These are phyloP conservation scores for Cutaneotrichosporon sp. DNA, from an alignment of 1,284 basidiomycete genomes.

Conservation along the genomic window DNA sequence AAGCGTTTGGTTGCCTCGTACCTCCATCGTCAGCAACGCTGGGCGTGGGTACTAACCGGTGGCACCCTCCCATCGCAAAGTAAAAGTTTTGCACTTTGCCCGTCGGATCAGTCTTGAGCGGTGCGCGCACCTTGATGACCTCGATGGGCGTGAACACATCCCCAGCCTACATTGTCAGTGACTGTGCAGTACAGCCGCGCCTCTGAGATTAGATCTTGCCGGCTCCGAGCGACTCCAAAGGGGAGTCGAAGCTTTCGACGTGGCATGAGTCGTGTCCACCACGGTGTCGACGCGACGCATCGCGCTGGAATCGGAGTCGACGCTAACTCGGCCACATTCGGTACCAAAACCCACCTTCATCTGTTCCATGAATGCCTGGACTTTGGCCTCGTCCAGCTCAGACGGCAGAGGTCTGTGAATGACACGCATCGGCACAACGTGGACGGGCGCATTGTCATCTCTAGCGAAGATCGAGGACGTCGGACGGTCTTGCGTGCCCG, in stretches of 20 bases:
- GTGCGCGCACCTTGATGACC: slow-evolving; percentile 42
- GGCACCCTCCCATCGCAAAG: slow-evolving; percentile 50
- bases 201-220: background rate
- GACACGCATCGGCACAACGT: slow-evolving; percentile 47
- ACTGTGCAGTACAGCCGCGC: too few relatives aligned
- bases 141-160: slow-evolving; percentile 50
- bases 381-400: slow-evolving; percentile 47
- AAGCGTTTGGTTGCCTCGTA: slow-evolving; percentile 49
- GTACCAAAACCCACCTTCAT: slow-evolving; percentile 38
- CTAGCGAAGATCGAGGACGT: slow-evolving; percentile 34
- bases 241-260: background rate
- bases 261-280: background rate
- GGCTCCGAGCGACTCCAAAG: background rate
- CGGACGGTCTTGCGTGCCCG: slow-evolving; percentile 6
- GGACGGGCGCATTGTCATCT: slow-evolving; percentile 27
- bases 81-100: slow-evolving; percentile 40
- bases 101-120: slow-evolving; percentile 31
- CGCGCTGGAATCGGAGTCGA: too few relatives aligned
- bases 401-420: slow-evolving; percentile 48
- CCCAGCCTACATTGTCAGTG: slow-evolving; percentile 33
- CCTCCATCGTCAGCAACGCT: slow-evolving; percentile 10
- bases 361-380: slow-evolving; percentile 47
- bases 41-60: slow-evolving; percentile 23
- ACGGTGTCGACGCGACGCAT: too few relatives aligned
- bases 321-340: background rate